Evolutionary conservation across 805 yeast genomes (phyloP).

Genomic region (Lachancea dasiensis): DNA sequence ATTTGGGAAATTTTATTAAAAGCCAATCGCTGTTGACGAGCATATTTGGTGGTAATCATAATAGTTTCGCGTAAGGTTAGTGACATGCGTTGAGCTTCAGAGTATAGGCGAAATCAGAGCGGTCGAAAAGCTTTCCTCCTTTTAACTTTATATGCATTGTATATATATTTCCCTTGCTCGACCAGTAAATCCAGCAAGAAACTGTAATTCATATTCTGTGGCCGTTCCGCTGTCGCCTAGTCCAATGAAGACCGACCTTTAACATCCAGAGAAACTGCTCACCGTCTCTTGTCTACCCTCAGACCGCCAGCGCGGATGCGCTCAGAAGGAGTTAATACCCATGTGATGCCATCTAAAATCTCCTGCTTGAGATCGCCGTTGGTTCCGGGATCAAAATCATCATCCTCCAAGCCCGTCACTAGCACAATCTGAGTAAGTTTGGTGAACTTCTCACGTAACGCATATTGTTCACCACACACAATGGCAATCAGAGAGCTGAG

Average conservation of each 20-base stretch:
- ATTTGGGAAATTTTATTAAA: background rate
- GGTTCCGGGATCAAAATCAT: conserved; percentile 35
- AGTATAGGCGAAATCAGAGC: too few relatives aligned
- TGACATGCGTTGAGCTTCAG: too few relatives aligned
- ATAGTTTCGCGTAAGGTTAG: too few relatives aligned
- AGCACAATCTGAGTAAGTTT: conserved; percentile 80
- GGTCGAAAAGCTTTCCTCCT: too few relatives aligned
- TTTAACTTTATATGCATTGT: too few relatives aligned
- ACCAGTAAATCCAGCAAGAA: too few relatives aligned
- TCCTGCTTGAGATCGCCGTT: conserved; percentile 37
- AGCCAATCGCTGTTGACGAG: background rate
- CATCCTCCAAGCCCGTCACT: conserved; percentile 77
- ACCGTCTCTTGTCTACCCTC: conserved; percentile 38
- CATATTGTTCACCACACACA: conserved; percentile 66
- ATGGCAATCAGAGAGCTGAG: conserved; percentile 66
- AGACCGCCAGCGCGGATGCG: conserved; percentile 55
- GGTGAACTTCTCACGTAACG: conserved; percentile 69
- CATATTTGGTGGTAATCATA: conserved; percentile 2
- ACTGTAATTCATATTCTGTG: too few relatives aligned
- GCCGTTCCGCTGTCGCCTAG: too few relatives aligned
- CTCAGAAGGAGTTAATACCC: conserved; percentile 79
- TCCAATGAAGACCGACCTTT: too few relatives aligned
- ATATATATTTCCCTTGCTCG: too few relatives aligned
- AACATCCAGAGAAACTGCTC: background rate
- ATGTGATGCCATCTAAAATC: conserved; percentile 40